A percentile compares a stretch with the other conserved stretches of the same genome.
phyloP scores from a whole-genome alignment of 2,329 filamentous ascomycete genomes.

The Fusarium brevicatenulatum region DNA sequence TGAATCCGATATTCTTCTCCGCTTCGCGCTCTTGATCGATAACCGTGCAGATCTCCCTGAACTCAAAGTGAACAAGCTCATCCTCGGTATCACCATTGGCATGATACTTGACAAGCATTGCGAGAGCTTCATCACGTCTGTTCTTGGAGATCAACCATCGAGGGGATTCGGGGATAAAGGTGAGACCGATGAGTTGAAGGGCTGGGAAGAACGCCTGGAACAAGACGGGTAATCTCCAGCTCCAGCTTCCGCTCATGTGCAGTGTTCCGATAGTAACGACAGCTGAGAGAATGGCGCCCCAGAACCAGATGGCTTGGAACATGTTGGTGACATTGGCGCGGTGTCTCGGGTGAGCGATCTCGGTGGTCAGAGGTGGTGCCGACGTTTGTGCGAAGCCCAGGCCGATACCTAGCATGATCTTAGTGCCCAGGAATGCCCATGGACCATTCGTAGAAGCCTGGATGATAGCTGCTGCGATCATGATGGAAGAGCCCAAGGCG shows the following conservation, averaged over 20 bases:
- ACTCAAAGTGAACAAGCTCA: constrained; percentile 59
- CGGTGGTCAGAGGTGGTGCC: constrained; percentile 21
- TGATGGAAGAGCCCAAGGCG: constrained; percentile 18
- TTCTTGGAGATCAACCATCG: constrained; percentile 48
- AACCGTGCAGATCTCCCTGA: constrained; percentile 60
- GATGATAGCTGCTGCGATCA: constrained; percentile 17
- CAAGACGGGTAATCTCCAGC: constrained; percentile 25
- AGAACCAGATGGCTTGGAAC: constrained; percentile 34
- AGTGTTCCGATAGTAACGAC: constrained; percentile 26
- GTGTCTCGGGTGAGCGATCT: constrained; percentile 30
- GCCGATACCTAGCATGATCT: constrained; percentile 29
- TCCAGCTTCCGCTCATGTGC: constrained; percentile 23
- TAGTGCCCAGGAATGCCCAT: constrained; percentile 18
- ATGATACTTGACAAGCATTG: constrained; percentile 60
- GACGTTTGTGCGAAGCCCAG: constrained; percentile 28
- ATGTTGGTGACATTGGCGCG: constrained; percentile 30
- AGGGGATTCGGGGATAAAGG: constrained; percentile 54
- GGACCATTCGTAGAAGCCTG: constrained; percentile 7
- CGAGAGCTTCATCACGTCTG: constrained; percentile 56
- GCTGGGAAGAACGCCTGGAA: constrained; percentile 19
- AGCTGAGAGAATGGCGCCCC: constrained; percentile 25
- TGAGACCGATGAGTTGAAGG: constrained; percentile 11
- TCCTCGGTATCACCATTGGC: constrained; percentile 57
- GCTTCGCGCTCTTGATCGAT: constrained; percentile 54
- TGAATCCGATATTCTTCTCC: constrained; percentile 53